A percentile compares a stretch with the other conserved stretches of the same genome.
These are phyloP conservation scores for Nothomitra cinnamomea DNA, from an alignment of 2,329 filamentous ascomycete genomes.

Conservation along the genomic window DNA sequence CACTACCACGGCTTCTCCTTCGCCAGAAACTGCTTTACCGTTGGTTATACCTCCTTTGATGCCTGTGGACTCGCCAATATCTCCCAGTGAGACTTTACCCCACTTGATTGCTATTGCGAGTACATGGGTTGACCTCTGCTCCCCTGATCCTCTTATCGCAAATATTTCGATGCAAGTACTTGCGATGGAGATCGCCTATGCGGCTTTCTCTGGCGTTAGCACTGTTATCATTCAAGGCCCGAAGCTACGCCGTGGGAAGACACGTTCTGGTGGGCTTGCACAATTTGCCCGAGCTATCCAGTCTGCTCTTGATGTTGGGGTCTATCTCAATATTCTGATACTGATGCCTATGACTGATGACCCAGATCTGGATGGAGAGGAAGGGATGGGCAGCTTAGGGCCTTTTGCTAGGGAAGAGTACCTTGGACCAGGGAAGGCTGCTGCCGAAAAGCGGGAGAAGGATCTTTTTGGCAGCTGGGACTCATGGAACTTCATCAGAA, in stretches of 20 bases:
- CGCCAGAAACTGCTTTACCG: slow-evolving; percentile 21
- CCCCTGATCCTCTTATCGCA: slow-evolving; percentile 63
- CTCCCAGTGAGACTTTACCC: slow-evolving; percentile 48
- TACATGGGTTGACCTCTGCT: slow-evolving; percentile 83
- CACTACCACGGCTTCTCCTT: slow-evolving; percentile 28
- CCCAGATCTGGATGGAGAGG: slow-evolving; percentile 38
- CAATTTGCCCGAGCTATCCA: slow-evolving; percentile 75
- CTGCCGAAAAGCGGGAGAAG: slow-evolving; percentile 28
- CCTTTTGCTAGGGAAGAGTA: slow-evolving; percentile 25
- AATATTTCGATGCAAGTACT: slow-evolving; percentile 80
- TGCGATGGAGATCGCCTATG: slow-evolving; percentile 82
- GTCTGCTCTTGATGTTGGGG: slow-evolving; percentile 58
- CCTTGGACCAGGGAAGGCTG: slow-evolving; percentile 12
- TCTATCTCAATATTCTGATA: slow-evolving; percentile 63
- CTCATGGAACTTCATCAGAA: slow-evolving; percentile 77
- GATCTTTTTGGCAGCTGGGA: slow-evolving; percentile 78
- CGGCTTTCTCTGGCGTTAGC: slow-evolving; percentile 80
- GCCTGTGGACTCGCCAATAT: slow-evolving; percentile 60
- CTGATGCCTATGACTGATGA: slow-evolving; percentile 72
- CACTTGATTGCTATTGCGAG: slow-evolving; percentile 68
- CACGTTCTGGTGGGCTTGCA: slow-evolving; percentile 32
- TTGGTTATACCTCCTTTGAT: slow-evolving; percentile 46
- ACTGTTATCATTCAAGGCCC: slow-evolving; percentile 74
- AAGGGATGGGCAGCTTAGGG: slow-evolving; percentile 35
- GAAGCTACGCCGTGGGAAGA: slow-evolving; percentile 39